Base-by-base conservation (phyloP, 1,284 basidiomycete genomes). In the Tetrapyrgos nigripes region DNA sequence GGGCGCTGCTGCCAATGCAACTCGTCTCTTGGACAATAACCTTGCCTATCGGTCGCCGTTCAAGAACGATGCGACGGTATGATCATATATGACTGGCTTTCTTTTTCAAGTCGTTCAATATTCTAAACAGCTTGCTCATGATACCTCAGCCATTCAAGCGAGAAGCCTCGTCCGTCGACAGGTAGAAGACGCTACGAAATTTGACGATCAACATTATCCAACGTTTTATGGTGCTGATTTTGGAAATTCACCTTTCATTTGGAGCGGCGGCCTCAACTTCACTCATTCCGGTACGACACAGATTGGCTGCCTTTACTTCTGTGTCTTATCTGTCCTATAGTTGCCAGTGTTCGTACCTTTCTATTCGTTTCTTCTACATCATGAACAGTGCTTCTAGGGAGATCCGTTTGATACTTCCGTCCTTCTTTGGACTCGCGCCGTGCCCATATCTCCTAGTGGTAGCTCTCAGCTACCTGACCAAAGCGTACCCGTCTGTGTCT, bases 351-450 rank as follows among this genome's bases (percentile, higher is more conserved):
- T 59, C 52, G 71, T 65, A 51, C 66, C 58, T 17, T 21, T 26
- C 19, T 27, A 21, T 35, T 9, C 17, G 14, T 9, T 11, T 63
- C 66, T 52, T 50, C 63, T 55, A 17, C 27, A 21, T 28, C 35
- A 23, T 33, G n/a, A 47, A 33, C 17, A 31, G 44, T 44, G 33
- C 40, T 47, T 49, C 19, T 53, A 76, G 74, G 88, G 87, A 19
- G 87, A 89, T 64, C 86, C 87, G 4, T 81, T 84, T 50, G 82
- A 84, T 62, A 78, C 77, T 8, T 86, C 84, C 31, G 80, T 87
- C 33, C 75, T 89, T 31, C 79, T 89, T 14, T 89, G 87, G 87
- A 88, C 87, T 1, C 78, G 83, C 40, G 83, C 83, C 6, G 76
- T 78, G 35, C 81, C 83, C 29, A 61, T 76, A 19, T 70, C 74